Base-by-base conservation (phyloP, 768 basidiomycete species). In the Grammothele lineata region DNA sequence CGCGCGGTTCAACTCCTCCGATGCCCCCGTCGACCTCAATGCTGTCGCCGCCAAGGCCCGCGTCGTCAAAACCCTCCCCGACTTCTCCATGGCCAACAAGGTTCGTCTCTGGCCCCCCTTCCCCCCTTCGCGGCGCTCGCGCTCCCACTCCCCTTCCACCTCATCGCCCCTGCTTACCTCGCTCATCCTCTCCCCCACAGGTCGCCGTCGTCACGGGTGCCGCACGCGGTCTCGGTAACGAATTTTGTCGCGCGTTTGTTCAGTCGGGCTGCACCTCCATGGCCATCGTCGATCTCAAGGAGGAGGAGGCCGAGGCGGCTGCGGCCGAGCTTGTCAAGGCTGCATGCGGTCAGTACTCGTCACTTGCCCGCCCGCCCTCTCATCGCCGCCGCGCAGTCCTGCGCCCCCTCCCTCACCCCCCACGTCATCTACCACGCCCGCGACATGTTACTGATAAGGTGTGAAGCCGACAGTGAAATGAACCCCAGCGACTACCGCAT, bases 121-220 rank as follows among this genome's bases (percentile, higher is more conserved):
- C 23, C n/a, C n/a, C n/a, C n/a, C n/a, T n/a, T n/a, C n/a, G n/a
- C n/a, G n/a, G n/a, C n/a, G n/a, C n/a, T n/a, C n/a, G n/a, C n/a
- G n/a, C n/a, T n/a, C n/a, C n/a, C n/a, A 5, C 39, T 21, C 19
- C 18, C 26, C 40, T 22, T 11, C 27, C 19, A 19, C 24, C 38
- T 27, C 48, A 21, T 41, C 34, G 17, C 40, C 36, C 35, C 18
- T 42, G 33, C 47, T 47, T 18, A 34, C 53, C 37, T 25, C 53
- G 48, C n/a, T n/a, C n/a, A n/a, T 32, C 44, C 22, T 8, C 34
- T 19, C 22, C 22, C 27, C 17, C 35, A 19, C 51, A 95, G 84
- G 92, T 92, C 44, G 91, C 90, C 68, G 70, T 94, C 57, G 83
- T 98, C 41, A 98, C 95, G 32, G 95, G 95, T 37, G 95, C 85